Percentiles rank a stretch among this genome's conserved stretches.
phyloP scores from a whole-genome alignment of 345 rosid species.

The Populus simonii region DNA sequence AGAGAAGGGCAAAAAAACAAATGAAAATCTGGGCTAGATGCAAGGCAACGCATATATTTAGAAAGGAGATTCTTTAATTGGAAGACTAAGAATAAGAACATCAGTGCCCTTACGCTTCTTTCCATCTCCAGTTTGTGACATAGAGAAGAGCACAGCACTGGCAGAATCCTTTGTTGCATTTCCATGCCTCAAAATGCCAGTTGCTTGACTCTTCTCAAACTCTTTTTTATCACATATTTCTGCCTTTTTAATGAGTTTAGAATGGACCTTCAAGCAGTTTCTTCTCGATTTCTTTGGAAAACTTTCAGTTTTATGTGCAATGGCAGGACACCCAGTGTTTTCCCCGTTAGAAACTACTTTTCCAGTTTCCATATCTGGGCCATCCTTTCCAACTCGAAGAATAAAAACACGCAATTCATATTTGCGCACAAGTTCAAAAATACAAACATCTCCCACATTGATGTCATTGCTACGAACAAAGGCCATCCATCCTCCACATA shows the following conservation, averaged over 20 bases:
- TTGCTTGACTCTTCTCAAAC: conserved; percentile 18
- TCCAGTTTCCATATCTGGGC: conserved; percentile 22
- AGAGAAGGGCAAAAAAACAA: neutral
- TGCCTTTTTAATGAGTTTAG: conserved; percentile 30
- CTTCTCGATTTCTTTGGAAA: conserved; percentile 36
- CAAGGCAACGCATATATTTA: neutral
- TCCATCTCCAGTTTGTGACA: conserved; percentile 22
- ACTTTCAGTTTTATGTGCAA: conserved; percentile 24
- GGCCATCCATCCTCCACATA: conserved; percentile 69
- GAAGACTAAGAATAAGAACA: neutral
- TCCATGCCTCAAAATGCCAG: conserved; percentile 14
- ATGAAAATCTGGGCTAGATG: neutral
- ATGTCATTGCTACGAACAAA: conserved; percentile 55
- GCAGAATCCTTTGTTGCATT: conserved; percentile 19
- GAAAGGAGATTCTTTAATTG: neutral
- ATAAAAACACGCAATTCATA: conserved; percentile 53
- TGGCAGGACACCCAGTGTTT: conserved; percentile 18
- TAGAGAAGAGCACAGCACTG: conserved; percentile 15
- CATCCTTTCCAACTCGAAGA: conserved; percentile 45
- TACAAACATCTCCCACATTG: conserved; percentile 50
- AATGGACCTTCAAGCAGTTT: conserved; percentile 30
- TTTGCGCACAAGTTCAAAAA: conserved; percentile 47
- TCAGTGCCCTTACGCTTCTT: conserved; percentile 24
- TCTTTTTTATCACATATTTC: conserved; percentile 31
- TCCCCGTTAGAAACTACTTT: conserved; percentile 25